Evolutionary conservation across 768 basidiomycete genomes (phyloP), one percentile per base, ranked within the genome.

Genomic region (Naganishia friedmannii): DNA sequence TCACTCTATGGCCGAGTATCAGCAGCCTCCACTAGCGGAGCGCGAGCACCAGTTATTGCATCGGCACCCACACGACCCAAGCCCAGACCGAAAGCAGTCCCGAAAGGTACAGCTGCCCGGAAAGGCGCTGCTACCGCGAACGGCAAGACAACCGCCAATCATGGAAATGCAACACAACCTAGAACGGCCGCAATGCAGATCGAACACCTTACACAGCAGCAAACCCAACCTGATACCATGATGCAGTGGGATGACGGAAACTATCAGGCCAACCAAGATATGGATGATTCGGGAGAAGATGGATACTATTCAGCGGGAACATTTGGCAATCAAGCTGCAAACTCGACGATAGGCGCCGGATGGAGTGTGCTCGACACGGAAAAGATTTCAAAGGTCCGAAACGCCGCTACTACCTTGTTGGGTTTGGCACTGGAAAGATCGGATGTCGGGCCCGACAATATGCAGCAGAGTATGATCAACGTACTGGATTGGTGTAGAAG

Each of bases 141-240:
- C 13, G 28, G n/a, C 21, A 63, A 42, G 60, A 26, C 21, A 46
- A 5, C 15, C 12, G 19, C 32, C 9, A 17, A 8, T 42, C 42
- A 17, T 42, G 57, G 15, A 21, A 63, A 63, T 17, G 31, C 60
- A 29, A 23, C 60, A 6, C 60, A 63, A 42, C 60, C 60, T 37
- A 42, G 60, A 45, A 46, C 60, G n/a, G 46, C 60, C 0, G 46
- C 60, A 29, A 63, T 63, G 60, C 60, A 63, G 60, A 63, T 63
- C 26, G 42, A 63, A 28, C 60, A 63, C 34, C 60, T 63, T 2
- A 63, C 60, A 2, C 60, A 63, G 60, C 60, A 63, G 60, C 60
- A 39, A 29, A 42, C 34, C 29, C 60, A n/a, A 7, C n/a, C 48
- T 21, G 48, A 51, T 51, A 51, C 60, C 39, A 63, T 63, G 60